Evolutionary conservation across 371 early-diverging fungal species (phyloP).

Genomic region (Phascolomyces articulosus): DNA sequence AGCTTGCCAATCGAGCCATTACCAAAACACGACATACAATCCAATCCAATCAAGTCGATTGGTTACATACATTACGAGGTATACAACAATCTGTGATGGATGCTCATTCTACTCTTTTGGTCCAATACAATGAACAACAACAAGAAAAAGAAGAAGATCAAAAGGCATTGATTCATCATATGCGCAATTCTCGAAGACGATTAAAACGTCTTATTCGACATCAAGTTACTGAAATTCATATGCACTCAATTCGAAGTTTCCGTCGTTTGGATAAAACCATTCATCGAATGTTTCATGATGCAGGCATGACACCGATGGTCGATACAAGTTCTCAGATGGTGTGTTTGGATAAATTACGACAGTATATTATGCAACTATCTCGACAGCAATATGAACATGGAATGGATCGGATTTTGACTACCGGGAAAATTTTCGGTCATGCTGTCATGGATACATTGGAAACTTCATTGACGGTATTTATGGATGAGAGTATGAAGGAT

Average conservation of each 20-base stretch:
- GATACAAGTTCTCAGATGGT: background rate
- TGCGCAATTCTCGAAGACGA: background rate
- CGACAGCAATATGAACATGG: background rate
- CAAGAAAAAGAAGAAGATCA: background rate
- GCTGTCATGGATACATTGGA: slow-evolving; percentile 2
- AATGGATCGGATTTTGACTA: background rate
- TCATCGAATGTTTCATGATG: background rate
- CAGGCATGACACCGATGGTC: background rate
- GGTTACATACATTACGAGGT: background rate
- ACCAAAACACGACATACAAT: background rate
- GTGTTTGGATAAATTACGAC: slow-evolving; percentile 1
- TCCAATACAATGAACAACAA: background rate
- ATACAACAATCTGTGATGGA: background rate
- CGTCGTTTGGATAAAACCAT: background rate
- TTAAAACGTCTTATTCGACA: background rate
- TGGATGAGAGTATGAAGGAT: background rate
- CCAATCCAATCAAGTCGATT: background rate
- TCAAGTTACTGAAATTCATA: background rate
- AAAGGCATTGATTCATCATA: background rate
- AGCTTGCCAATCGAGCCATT: background rate
- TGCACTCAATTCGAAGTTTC: background rate
- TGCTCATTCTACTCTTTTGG: background rate
- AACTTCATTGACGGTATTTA: background rate
- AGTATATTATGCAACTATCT: background rate
- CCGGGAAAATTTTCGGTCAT: background rate